A percentile compares a stretch with the other conserved stretches of the same genome.
Evolutionary conservation across 129 eudicot species (phyloP).

Genomic region (Lactuca saligna): DNA sequence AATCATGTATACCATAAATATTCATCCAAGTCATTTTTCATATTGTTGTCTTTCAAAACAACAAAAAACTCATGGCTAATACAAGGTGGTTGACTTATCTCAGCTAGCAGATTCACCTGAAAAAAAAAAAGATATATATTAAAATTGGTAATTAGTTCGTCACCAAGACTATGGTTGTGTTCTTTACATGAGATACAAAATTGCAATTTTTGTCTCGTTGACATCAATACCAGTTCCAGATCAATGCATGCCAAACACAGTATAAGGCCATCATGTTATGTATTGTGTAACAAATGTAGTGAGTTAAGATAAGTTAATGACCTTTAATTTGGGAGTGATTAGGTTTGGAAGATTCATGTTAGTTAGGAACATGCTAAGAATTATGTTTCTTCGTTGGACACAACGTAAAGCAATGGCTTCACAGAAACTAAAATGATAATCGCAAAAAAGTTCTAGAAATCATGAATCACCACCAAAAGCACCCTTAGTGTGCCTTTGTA

Average conservation of each 20-base stretch:
- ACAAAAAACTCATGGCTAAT: constrained; percentile 65
- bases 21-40: constrained; percentile 63
- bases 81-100: constrained; percentile 63
- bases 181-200: too few species aligned
- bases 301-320: constrained; percentile 11
- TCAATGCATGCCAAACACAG: too few species aligned
- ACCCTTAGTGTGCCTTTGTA: constrained; percentile 66
- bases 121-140: not conserved
- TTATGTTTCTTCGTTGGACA: constrained; percentile 66
- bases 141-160: not conserved
- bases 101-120: constrained; percentile 64
- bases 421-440: constrained; percentile 75
- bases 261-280: not conserved
- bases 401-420: constrained; percentile 73
- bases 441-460: constrained; percentile 77
- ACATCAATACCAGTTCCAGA: too few species aligned
- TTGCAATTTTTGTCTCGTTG: too few species aligned
- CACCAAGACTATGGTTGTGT: not conserved
- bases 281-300: not conserved
- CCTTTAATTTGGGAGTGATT: constrained; percentile 69
- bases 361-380: constrained; percentile 69
- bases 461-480: constrained; percentile 64
- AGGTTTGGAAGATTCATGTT: constrained; percentile 81
- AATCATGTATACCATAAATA: constrained; percentile 44
- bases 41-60: constrained; percentile 53